Percentiles rank a stretch among this genome's conserved stretches.
Evolutionary conservation across 805 yeast genomes (phyloP).

Genomic region (Ogataea pilisensis): DNA sequence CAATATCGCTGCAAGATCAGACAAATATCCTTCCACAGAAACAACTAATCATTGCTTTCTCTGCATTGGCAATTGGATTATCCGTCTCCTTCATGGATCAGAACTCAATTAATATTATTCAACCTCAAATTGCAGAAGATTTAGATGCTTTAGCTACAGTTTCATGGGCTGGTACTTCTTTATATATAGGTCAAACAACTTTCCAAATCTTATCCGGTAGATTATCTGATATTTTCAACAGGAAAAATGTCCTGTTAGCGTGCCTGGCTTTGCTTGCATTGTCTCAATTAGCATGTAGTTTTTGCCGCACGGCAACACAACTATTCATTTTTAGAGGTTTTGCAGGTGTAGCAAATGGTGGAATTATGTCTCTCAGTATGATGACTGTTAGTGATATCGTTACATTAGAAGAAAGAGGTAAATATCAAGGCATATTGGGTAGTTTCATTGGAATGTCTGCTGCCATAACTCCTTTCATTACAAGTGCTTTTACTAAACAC

Average conservation of each 20-base stretch:
- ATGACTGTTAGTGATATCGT: slow-evolving; percentile 52
- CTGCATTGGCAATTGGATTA: slow-evolving; percentile 36
- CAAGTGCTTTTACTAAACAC: slow-evolving; percentile 44
- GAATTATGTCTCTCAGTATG: slow-evolving; percentile 47
- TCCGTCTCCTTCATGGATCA: slow-evolving; percentile 46
- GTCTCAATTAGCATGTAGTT: slow-evolving; percentile 48
- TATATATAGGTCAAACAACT: slow-evolving; percentile 45
- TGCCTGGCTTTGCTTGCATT: slow-evolving; percentile 37
- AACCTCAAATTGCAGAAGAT: slow-evolving; percentile 45
- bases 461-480: slow-evolving; percentile 52
- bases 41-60: slow-evolving; percentile 35
- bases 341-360: slow-evolving; percentile 56
- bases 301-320: slow-evolving; percentile 45
- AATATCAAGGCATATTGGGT: slow-evolving; percentile 54
- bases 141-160: slow-evolving; percentile 41
- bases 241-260: slow-evolving; percentile 41
- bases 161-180: slow-evolving; percentile 58
- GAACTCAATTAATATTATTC: slow-evolving; percentile 44
- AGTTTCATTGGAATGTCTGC: slow-evolving; percentile 48
- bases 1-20: slow-evolving; percentile 32
- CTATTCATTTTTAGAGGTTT: slow-evolving; percentile 50
- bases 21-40: slow-evolving; percentile 36
- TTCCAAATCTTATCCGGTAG: slow-evolving; percentile 54
- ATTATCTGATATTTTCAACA: slow-evolving; percentile 50
- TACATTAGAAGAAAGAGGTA: slow-evolving; percentile 49